Evolutionary conservation across 345 rosid genomes (phyloP), one percentile per base, ranked within the genome.

Genomic region (Turritis glabra): DNA sequence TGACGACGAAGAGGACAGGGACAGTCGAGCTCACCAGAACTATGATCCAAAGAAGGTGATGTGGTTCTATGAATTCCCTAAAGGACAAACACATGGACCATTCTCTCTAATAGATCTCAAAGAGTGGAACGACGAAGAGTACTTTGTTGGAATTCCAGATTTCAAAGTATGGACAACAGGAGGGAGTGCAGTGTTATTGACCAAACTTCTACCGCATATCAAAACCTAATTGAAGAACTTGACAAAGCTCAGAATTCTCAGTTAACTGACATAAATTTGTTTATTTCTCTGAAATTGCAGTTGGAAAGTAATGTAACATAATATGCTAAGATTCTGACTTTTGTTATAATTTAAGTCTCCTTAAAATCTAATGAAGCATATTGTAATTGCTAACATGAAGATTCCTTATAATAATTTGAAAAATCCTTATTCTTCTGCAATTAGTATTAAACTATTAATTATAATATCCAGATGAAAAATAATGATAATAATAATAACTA

Each of bases 161-260:
- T 90, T 92, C 74, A 86, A 82, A 87, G 82, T 90, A 29, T 92
- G 96, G 96, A 86, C 33, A 84, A 67, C 7, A 1, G 91, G 90
- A 29, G 73, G 84, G 67, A 74, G 65, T 72, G 87, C 85, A 72
- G 83, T 80, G 22, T 55, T 78, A 54, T 67, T 92, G 53, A 59
- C 60, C 68, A 59, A 59, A 40, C 79, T 67, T 67, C 73, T 58
- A 50, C 8, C 46, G 10, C 43, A 18, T 14, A 43, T 67, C 67
- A 35, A 17, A 82, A 76, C 12, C n/a, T 84, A 41, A 83, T 55
- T 41, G 33, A 60, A 71, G 35, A 32, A 47, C n/a, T 33, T 15
- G 35, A 9, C 3, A 35, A 27, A 50, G 23, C 33, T 56, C 8
- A 47, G 46, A 33, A 33, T 29, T 10, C 12, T 7, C 25, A 52